Percentiles rank a stretch among this genome's conserved stretches.
Evolutionary conservation across 805 yeast species (phyloP).

Genomic region (Candida odintsovae): DNA sequence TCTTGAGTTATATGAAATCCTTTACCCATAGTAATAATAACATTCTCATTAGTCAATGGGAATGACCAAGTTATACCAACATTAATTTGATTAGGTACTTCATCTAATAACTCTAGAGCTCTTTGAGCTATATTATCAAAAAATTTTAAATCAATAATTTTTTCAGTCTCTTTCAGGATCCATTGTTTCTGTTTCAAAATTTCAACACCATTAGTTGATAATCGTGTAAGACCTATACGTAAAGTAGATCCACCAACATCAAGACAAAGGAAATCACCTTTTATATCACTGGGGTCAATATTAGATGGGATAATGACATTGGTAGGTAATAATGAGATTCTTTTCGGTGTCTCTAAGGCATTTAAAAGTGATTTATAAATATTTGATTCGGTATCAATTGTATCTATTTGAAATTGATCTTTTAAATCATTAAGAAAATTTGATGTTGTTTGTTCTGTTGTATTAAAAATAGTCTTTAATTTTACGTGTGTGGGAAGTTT

Average conservation of each 20-base stretch:
- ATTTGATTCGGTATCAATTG: neutral
- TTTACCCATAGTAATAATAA: slow-evolving; percentile 51
- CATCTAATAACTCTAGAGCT: slow-evolving; percentile 9
- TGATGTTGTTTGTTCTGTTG: neutral
- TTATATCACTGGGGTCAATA: neutral
- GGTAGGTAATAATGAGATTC: slow-evolving; percentile 13
- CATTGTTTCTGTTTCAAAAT: slow-evolving; percentile 7
- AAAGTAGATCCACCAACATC: slow-evolving; percentile 57
- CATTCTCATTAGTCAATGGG: slow-evolving; percentile 38
- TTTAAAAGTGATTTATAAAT: neutral
- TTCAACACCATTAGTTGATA: neutral
- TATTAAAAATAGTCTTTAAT: neutral
- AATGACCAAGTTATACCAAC: slow-evolving; percentile 55
- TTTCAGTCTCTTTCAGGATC: slow-evolving; percentile 22
- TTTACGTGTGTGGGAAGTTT: neutral
- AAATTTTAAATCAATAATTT: slow-evolving; percentile 35
- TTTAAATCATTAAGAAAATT: neutral
- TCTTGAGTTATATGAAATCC: slow-evolving; percentile 45
- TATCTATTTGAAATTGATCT: neutral
- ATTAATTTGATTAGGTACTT: neutral
- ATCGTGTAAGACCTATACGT: slow-evolving; percentile 28
- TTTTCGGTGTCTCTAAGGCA: neutral
- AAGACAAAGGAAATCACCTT: slow-evolving; percentile 26
- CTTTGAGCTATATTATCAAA: slow-evolving; percentile 33
- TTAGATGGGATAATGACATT: slow-evolving; percentile 1